Evolutionary conservation across 1,284 basidiomycete genomes (phyloP).

Genomic region (Ceratobasidium sp.): DNA sequence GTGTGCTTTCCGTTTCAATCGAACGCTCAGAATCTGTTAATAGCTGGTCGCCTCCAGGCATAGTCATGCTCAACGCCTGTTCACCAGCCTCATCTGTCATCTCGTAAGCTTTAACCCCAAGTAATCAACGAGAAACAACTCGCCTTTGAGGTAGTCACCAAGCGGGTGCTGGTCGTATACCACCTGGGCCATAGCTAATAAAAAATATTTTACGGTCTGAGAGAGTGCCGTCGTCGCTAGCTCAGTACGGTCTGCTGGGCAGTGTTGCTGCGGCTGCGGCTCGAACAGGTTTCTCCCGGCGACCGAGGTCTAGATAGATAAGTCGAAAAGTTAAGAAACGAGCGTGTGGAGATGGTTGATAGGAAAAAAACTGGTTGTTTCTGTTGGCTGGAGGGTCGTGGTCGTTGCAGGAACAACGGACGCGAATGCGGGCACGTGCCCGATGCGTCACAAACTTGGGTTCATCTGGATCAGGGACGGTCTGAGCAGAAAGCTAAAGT

Average conservation of each 20-base stretch:
- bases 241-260: constrained; percentile 25
- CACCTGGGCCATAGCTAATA: constrained; percentile 74
- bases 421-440: constrained; percentile 34
- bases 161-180: constrained; percentile 82
- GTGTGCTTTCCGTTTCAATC: constrained; percentile 32
- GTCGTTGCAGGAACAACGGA: constrained; percentile 43
- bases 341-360: constrained; percentile 15
- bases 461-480: constrained; percentile 25
- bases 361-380: constrained; percentile 17
- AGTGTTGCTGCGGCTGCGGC: constrained; percentile 32
- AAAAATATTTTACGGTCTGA: constrained; percentile 19
- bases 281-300: constrained; percentile 5
- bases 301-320: constrained; percentile 20
- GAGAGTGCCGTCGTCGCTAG: constrained; percentile 25
- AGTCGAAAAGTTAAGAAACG: constrained; percentile 3
- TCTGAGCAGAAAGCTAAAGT: not conserved
- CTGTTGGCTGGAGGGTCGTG: constrained; percentile 37
- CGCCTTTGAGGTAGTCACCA: constrained; percentile 77
- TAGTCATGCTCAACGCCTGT: constrained; percentile 49
- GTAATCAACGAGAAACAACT: constrained; percentile 52
- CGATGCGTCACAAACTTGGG: not conserved
- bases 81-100: constrained; percentile 48
- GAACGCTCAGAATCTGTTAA: constrained; percentile 7
- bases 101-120: not conserved
- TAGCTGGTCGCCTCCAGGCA: constrained; percentile 45